Percentiles rank a stretch among this genome's conserved stretches.
phyloP scores from a whole-genome alignment of 345 rosid species.

The Adansonia digitata region DNA sequence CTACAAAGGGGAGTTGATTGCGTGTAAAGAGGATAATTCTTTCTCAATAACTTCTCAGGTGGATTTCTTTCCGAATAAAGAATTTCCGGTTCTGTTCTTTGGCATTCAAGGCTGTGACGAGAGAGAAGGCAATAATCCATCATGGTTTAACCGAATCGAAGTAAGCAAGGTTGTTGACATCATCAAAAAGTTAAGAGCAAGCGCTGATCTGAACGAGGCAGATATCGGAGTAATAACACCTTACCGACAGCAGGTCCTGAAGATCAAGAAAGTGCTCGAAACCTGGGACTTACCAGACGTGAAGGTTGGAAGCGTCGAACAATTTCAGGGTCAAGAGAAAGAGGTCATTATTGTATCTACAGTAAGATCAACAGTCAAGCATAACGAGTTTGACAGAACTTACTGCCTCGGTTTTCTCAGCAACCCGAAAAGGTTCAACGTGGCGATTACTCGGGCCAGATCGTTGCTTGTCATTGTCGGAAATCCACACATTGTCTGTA shows the following conservation, averaged over 20 bases:
- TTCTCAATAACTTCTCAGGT: slow-evolving; percentile 5
- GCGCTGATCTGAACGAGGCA: slow-evolving; percentile 25
- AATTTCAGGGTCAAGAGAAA: slow-evolving; percentile 66
- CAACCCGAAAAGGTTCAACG: slow-evolving; percentile 57
- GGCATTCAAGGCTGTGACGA: slow-evolving; percentile 69
- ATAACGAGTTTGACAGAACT: slow-evolving; percentile 39
- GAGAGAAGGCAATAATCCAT: slow-evolving; percentile 63
- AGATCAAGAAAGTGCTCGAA: slow-evolving; percentile 46
- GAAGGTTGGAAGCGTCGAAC: slow-evolving; percentile 68
- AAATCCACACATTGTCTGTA: slow-evolving; percentile 49
- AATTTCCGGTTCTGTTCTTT: slow-evolving; percentile 51
- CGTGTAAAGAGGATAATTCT: slow-evolving; percentile 44
- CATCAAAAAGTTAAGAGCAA: slow-evolving; percentile 29
- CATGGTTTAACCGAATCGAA: slow-evolving; percentile 69
- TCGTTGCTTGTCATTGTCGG: slow-evolving; percentile 50
- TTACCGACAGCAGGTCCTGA: slow-evolving; percentile 57
- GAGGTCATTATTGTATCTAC: slow-evolving; percentile 58
- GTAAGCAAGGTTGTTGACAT: slow-evolving; percentile 60
- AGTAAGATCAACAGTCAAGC: slow-evolving; percentile 53
- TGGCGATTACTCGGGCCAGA: slow-evolving; percentile 49
- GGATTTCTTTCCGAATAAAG: slow-evolving; percentile 35
- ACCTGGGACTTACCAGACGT: slow-evolving; percentile 34
- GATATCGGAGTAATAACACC: slow-evolving; percentile 66
- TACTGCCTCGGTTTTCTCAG: slow-evolving; percentile 47
- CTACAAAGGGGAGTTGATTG: slow-evolving; percentile 45